Base-by-base conservation (phyloP, 2,329 filamentous ascomycete genomes). In the Teratosphaeriaceae sp. region DNA sequence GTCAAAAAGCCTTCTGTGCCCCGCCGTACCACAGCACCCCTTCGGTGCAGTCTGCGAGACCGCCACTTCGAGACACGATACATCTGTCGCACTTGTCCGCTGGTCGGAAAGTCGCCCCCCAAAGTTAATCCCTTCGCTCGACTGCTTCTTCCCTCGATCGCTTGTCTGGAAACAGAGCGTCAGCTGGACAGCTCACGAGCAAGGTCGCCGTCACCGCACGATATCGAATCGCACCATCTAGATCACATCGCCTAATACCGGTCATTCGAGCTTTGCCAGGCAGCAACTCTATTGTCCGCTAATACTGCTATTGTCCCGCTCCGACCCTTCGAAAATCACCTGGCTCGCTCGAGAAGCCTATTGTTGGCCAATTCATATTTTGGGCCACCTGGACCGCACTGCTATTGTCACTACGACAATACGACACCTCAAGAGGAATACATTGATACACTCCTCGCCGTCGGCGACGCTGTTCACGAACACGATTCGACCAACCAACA, bases 101-200 rank as follows among this genome's bases (percentile, higher is more conserved):
- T 53, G 59, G 59, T 46, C 58, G 59, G 59, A 50, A 54, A 58
- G 53, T 54, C 47, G n/a, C 37, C 49, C 55, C 45, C 37, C 42
- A 39, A 46, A 56, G 38, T 50, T 54, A 55, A 56, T 53, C 37
- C 18, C 40, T 37, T 48, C 47, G 48, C 46, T 46, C 45, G 51
- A 47, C 50, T 40, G 43, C 39, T 42, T 51, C 46, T 45, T 52
- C 41, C n/a, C n/a, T n/a, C 49, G 46, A 50, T 42, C 50, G 41
- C 41, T 52, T 46, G n/a, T n/a, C 38, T 42, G 44, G 49, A 47
- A 48, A 45, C 54, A 55, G 5, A 15, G 31, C 18, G 31, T 19
- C 31, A 34, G 15, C 18, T 44, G 47, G 36, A 48, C 43, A 38
- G 43, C 44, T 48, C 45, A 51, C 45, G 45, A 53, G 41, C 37